Conservation (phyloP, 257 asterid genomes). For the Primulina eburnea region DNA sequence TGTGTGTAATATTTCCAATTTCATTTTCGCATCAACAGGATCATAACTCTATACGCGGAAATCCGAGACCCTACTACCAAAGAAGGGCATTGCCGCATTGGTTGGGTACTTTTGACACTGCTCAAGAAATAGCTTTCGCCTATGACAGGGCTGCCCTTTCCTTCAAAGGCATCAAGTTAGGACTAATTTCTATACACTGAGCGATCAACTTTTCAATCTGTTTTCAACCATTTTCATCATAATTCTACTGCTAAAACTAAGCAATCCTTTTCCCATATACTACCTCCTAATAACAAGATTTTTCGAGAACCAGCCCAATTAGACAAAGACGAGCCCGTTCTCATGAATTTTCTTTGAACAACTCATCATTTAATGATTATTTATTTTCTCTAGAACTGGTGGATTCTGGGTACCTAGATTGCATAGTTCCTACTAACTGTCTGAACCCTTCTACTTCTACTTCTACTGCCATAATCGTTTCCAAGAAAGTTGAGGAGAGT, state of each 20-base stretch:
- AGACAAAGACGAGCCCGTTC: constrained; percentile 3
- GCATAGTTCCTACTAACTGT: background rate
- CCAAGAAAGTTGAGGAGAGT: too few relatives aligned
- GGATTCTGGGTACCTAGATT: constrained; percentile 34
- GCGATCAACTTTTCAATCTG: constrained; percentile 25
- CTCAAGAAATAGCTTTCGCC: constrained; percentile 96
- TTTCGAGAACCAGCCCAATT: background rate
- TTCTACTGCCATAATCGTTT: too few relatives aligned
- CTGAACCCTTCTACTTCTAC: background rate
- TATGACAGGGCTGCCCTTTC: constrained; percentile 69
- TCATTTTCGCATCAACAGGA: too few relatives aligned
- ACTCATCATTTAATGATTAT: constrained; percentile 30
- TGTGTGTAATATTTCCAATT: too few relatives aligned
- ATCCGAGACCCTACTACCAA: too few relatives aligned
- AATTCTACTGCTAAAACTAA: background rate
- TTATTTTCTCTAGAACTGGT: constrained; percentile 19
- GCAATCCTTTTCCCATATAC: background rate
- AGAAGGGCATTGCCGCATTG: too few relatives aligned
- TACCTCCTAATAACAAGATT: too few relatives aligned
- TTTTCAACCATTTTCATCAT: background rate
- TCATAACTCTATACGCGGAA: too few relatives aligned
- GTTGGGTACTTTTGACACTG: too few relatives aligned
- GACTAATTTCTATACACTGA: background rate
- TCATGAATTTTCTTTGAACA: constrained; percentile 27
- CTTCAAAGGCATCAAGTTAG: background rate